Evolutionary conservation across 2,329 filamentous ascomycete species (phyloP), one percentile per base, ranked within the genome.

Genomic region (Neopestalotiopsis clavispora): DNA sequence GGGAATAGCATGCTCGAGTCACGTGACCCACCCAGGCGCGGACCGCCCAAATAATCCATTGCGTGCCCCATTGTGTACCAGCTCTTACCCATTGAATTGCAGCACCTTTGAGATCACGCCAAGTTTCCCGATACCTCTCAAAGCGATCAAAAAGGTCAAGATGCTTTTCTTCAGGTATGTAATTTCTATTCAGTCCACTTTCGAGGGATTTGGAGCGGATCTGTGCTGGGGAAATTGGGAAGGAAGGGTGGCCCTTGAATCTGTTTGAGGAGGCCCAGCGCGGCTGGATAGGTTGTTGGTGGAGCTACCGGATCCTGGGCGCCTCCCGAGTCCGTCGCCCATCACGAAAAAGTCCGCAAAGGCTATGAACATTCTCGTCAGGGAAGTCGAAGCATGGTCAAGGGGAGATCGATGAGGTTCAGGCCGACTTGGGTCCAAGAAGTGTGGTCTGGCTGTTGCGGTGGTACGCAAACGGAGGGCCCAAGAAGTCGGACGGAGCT

Each of bases 111-210:
- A 59, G 17, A 13, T 28, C 57, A 59, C 57, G 13, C 10, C 23
- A 59, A 34, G 5, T 34, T 17, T 14, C 57, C 57, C 57, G 28
- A 14, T 10, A 32, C 23, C 17, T 59, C 57, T 28, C 17, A 34
- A 49, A 65, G 6, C 62, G 17, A 49, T 2, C 17, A 28, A 23
- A 56, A 66, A 23, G 20, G 49, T 12, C 68, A 70, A 67, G 17
- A 75, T 75, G 74, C 66, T 75, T 23, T 75, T 75, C 67, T 75
- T 75, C 68, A 75, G 74, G 73, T 75, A 74, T 10, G 74, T 70
- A 20, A 20, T 20, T n/a, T 4, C 20, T 38, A 4, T 20, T 12
- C 5, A n/a, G 4, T 13, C 4, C 30, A 28, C 57, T 4, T n/a
- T 62, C 5, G 30, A 32, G n/a, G 30, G 59, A 34, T 59, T 20